Conservation (phyloP, 225 moss, liverwort and hornwort genomes). For the Takakia lepidozioides region DNA sequence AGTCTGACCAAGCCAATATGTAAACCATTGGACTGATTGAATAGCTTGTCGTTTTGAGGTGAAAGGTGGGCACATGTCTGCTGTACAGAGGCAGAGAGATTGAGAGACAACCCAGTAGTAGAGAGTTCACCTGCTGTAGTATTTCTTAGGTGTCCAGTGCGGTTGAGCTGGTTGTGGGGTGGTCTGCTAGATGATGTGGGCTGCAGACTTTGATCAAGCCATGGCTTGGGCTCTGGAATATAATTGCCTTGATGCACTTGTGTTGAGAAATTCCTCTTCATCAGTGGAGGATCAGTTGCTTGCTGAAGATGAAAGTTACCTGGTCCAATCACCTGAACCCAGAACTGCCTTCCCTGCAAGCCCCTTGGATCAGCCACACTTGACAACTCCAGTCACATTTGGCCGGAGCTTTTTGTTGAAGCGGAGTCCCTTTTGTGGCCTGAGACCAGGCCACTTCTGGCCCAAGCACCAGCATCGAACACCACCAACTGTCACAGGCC, state of each 20-base stretch:
- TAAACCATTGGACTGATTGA: no score
- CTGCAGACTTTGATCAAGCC: conserved; percentile 72
- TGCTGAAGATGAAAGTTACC: conserved; percentile 21
- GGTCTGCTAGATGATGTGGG: conserved; percentile 84
- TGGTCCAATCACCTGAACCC: conserved; percentile 2
- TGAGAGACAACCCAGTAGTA: no score
- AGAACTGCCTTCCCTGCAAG: background rate
- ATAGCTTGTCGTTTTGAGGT: no score
- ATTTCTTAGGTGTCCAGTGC: no score
- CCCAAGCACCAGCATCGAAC: conserved; percentile 39
- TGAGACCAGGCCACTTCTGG: conserved; percentile 56
- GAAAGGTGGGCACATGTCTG: no score
- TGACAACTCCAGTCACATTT: conserved; percentile 9
- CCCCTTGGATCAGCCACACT: background rate
- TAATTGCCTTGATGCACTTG: conserved; percentile 48
- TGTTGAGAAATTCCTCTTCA: conserved; percentile 26
- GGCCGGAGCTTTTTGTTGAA: conserved; percentile 36
- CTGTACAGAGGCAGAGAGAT: no score
- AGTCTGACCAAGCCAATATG: no score
- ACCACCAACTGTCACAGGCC: conserved; percentile 13
- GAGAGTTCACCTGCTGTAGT: no score
- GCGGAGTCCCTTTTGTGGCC: conserved; percentile 68
- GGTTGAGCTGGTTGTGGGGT: no score
- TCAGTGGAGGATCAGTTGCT: conserved; percentile 14
- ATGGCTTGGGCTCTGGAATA: conserved; percentile 56